A percentile compares a stretch with the other conserved stretches of the same genome.
These are phyloP conservation scores for Myxozyma monticola DNA, from an alignment of 805 yeast species.

Conservation along the genomic window DNA sequence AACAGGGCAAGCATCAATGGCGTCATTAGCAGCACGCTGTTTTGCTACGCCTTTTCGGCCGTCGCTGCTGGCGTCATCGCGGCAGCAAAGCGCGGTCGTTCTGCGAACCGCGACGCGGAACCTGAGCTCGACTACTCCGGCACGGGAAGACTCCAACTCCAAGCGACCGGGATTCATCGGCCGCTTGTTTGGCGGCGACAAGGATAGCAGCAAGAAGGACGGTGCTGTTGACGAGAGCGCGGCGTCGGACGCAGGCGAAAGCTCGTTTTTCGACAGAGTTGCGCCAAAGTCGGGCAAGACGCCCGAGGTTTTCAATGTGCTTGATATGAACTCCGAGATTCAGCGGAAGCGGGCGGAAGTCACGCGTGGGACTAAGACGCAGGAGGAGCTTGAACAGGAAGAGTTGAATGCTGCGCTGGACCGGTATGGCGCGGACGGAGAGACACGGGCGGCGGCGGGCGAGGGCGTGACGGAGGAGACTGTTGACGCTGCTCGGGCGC, in stretches of 20 bases:
- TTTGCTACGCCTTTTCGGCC: no score
- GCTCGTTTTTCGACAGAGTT: constrained; percentile 13
- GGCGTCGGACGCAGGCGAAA: constrained; percentile 8
- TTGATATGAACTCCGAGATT: constrained; percentile 12
- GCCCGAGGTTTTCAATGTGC: constrained; percentile 12
- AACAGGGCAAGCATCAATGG: no score
- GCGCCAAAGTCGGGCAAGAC: constrained; percentile 13
- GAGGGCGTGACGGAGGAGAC: constrained; percentile 1
- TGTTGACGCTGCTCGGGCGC: not conserved
- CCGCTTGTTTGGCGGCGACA: no score
- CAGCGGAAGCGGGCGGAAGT: not conserved
- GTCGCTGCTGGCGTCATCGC: no score
- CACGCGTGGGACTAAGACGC: not conserved
- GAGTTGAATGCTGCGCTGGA: constrained; percentile 7
- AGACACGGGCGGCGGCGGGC: not conserved
- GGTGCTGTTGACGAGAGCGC: not conserved
- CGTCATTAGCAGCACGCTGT: no score
- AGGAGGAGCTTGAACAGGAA: constrained; percentile 15
- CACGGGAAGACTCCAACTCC: no score
- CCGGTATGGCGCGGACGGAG: not conserved
- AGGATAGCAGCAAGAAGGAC: not conserved
- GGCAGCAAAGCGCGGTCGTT: no score
- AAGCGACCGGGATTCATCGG: no score
- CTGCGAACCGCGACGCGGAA: no score
- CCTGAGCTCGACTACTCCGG: no score